phyloP scores from a whole-genome alignment of 2,329 filamentous ascomycete species.

The Botrytis tulipae region DNA sequence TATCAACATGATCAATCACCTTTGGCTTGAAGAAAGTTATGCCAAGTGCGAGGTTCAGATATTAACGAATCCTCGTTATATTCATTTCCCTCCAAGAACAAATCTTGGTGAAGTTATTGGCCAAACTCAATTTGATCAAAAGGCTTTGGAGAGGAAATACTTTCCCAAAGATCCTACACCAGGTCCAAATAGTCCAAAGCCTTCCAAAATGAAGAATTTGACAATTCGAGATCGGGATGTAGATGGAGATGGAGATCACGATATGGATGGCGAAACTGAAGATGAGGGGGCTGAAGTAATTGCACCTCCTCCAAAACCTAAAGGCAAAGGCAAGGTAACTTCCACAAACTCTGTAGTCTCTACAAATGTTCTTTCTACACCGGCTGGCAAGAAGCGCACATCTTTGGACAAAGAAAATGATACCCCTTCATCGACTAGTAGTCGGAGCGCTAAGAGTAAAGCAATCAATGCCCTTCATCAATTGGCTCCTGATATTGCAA shows the following conservation, averaged over 20 bases:
- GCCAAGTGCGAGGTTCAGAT: slow-evolving; percentile 78
- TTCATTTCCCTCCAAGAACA: slow-evolving; percentile 81
- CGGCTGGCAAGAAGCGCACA: slow-evolving; percentile 46
- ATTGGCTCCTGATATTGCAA: slow-evolving; percentile 77
- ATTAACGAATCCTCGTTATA: slow-evolving; percentile 73
- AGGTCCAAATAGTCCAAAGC: slow-evolving; percentile 46
- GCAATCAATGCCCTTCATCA: slow-evolving; percentile 75
- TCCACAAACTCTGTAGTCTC: slow-evolving; percentile 10
- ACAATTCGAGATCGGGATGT: slow-evolving; percentile 37
- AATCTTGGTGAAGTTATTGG: slow-evolving; percentile 93
- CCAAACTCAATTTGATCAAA: slow-evolving; percentile 74
- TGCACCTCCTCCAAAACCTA: slow-evolving; percentile 4
- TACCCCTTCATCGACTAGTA: slow-evolving; percentile 72
- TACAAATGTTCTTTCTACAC: slow-evolving; percentile 47
- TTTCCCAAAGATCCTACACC: slow-evolving; percentile 48
- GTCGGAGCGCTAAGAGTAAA: slow-evolving; percentile 83
- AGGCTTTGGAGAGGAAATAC: slow-evolving; percentile 62
- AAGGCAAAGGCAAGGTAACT: slow-evolving; percentile 22
- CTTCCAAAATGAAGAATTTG: slow-evolving; percentile 48
- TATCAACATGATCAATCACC: slow-evolving; percentile 84
- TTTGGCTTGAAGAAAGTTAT: slow-evolving; percentile 98
- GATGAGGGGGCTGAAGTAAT: slow-evolving; percentile 30
- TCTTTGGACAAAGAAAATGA: slow-evolving; percentile 77
- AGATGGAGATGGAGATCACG: slow-evolving; percentile 41
- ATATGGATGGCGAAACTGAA: slow-evolving; percentile 17